Base-by-base conservation (phyloP, 176 grass and related monocot species). In the Cenchrus purpureus region DNA sequence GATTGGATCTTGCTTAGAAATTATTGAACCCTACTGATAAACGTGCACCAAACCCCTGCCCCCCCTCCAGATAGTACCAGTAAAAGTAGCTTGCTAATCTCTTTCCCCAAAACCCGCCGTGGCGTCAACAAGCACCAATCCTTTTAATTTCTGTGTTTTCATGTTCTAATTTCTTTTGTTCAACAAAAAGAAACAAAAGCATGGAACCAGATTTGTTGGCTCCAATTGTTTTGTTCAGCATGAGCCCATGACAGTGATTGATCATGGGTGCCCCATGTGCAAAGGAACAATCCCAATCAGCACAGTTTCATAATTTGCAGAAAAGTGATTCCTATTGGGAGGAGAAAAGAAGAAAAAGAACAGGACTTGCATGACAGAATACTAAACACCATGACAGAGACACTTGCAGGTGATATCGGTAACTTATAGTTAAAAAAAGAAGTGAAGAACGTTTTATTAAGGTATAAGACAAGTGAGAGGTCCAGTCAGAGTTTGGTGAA, bases 401-500 rank as follows among this genome's bases (percentile, higher is more conserved):
- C 37, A 40, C 37, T 40, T 32, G 83, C 16, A 40, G 17, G 53
- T 29, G 37, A 7, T 16, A 34, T n/a, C 6, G 45, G 42, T 42
- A 61, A 71, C 13, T 43, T 40, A 40, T 40, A 67, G 31, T 64
- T 19, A 62, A 82, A 82, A 59, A 40, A 40, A 40, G 37, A 40
- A 40, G 37, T 40, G 3, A 40, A 40, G 37, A 40, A 75, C 74
- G 78, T 62, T 82, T 51, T 82, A 37, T 42, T 63, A 83, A 71
- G 71, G 78, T 60, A 68, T 68, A 55, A 73, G 84, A 87, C 89
- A 90, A 90, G 84, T 90, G 61, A 87, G 79, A 73, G 80, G 89
- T 90, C 81, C 62, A 87, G 85, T 87, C 84, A 17, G 70, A 57
- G 76, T 87, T 91, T 75, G 89, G 76, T 87, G 62, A 63, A 74